Evolutionary conservation across 2,329 filamentous ascomycete genomes (phyloP), one percentile per base, ranked within the genome.

Genomic region (Graphilbum sp.): DNA sequence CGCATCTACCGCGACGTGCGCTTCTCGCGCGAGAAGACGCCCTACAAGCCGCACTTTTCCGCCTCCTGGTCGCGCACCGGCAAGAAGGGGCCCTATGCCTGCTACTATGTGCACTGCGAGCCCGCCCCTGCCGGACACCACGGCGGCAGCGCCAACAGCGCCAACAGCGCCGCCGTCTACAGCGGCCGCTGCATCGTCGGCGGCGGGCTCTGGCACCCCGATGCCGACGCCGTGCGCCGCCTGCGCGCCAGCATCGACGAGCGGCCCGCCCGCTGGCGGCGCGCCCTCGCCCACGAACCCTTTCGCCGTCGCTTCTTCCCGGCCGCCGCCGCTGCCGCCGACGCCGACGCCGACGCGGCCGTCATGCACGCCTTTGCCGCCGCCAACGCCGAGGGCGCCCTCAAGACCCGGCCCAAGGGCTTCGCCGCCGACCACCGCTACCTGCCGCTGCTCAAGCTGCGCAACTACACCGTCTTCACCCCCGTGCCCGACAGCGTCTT

Each of bases 21-120:
- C 39, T 94, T 93, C 59, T 81, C 70, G 50, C 80, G 83, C 47
- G 78, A 93, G 50, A 80, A 72, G 17, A 90, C 84, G 3, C 86
- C 87, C 0, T 94, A 93, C 63, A 93, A 92, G 46, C 30, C 83
- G 38, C 74, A 87, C 58, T 93, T 87, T 57, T 82, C 80, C 10
- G 85, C 80, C 29, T 82, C 83, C 19, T 93, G 83, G 76, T 90
- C 82, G 40, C 76, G 86, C 17, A 92, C 85, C 0, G 86, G 86
- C 17, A 72, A 81, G 39, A 93, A 94, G 57, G 84, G 84, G 0
- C 78, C 81, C 10, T 92, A 90, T 56, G 86, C 86, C 7, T 79
- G 75, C 52, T 94, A 94, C 60, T 94, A 93, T 58, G 60, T 94
- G 17, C 85, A 93, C 54, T 69, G 83, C 45, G 73, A 88, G 53